phyloP scores from a whole-genome alignment of 1,284 basidiomycete genomes.

The Ganoderma lucidum region DNA sequence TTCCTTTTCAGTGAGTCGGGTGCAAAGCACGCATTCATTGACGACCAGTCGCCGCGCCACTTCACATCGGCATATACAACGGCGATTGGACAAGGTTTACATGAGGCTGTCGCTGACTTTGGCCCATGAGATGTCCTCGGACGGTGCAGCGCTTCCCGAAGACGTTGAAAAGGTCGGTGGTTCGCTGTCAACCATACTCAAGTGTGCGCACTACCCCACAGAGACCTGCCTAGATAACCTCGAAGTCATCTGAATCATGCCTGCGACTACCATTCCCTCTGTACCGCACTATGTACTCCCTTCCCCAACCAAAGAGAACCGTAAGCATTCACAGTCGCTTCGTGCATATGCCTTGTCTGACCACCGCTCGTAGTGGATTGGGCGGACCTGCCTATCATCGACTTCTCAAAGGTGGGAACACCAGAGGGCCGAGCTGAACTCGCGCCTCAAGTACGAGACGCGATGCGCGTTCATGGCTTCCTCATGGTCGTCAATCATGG shows the following conservation, averaged over 20 bases:
- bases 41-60: neutral
- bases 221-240: neutral
- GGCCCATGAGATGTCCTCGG: neutral
- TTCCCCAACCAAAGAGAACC: conserved; percentile 41
- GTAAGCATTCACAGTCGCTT: conserved; percentile 35
- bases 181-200: conserved; percentile 4
- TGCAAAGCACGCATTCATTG: conserved; percentile 1
- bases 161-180: conserved; percentile 1
- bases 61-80: conserved; percentile 1
- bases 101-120: neutral
- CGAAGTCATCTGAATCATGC: conserved; percentile 20
- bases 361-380: conserved; percentile 57
- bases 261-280: conserved; percentile 14
- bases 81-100: neutral
- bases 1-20: neutral
- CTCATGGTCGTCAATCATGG: conserved; percentile 70
- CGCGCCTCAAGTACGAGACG: conserved; percentile 57
- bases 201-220: neutral
- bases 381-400: conserved; percentile 72
- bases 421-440: conserved; percentile 55
- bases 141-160: neutral
- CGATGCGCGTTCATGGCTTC: conserved; percentile 68
- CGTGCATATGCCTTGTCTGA: neutral
- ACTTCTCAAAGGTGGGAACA: conserved; percentile 58
- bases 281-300: conserved; percentile 47